A percentile compares a stretch with the other conserved stretches of the same genome.
Evolutionary conservation across 805 yeast genomes (phyloP).

Genomic region (Starmerella powellii): DNA sequence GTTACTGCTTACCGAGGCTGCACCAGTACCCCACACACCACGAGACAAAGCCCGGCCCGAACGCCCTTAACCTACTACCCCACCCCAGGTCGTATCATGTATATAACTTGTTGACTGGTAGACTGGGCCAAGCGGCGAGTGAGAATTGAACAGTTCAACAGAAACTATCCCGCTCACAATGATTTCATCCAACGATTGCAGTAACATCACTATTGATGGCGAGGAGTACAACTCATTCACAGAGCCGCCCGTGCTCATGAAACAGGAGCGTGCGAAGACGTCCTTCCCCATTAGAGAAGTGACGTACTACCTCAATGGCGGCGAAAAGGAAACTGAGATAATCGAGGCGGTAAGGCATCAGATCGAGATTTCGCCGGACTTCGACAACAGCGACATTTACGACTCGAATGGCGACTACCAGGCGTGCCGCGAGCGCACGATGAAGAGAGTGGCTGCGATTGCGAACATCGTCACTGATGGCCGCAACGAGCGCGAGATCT

Average conservation of each 20-base stretch:
- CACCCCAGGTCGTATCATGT: neutral
- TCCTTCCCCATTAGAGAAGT: constrained; percentile 30
- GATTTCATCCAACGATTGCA: constrained; percentile 9
- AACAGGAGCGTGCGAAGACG: constrained; percentile 32
- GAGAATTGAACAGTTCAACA: too few relatives aligned
- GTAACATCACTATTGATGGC: constrained; percentile 20
- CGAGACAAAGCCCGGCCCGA: neutral
- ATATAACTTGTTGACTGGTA: too few relatives aligned
- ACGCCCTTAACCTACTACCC: neutral
- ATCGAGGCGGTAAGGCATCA: constrained; percentile 32
- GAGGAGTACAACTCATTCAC: constrained; percentile 23
- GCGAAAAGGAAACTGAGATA: constrained; percentile 30
- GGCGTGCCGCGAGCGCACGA: constrained; percentile 29
- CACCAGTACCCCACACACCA: neutral
- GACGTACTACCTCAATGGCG: constrained; percentile 36
- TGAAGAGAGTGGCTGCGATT: constrained; percentile 24
- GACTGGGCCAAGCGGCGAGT: too few relatives aligned
- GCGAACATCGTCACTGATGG: constrained; percentile 22
- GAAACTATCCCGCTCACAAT: too few relatives aligned
- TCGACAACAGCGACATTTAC: constrained; percentile 34
- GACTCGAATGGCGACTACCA: constrained; percentile 36
- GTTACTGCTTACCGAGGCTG: neutral
- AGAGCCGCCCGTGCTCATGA: constrained; percentile 31
- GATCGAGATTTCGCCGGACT: constrained; percentile 43
- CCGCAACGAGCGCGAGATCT: constrained; percentile 24